These are phyloP conservation scores for Trametes pubescens DNA, from an alignment of 1,284 basidiomycete species.

Conservation along the genomic window DNA sequence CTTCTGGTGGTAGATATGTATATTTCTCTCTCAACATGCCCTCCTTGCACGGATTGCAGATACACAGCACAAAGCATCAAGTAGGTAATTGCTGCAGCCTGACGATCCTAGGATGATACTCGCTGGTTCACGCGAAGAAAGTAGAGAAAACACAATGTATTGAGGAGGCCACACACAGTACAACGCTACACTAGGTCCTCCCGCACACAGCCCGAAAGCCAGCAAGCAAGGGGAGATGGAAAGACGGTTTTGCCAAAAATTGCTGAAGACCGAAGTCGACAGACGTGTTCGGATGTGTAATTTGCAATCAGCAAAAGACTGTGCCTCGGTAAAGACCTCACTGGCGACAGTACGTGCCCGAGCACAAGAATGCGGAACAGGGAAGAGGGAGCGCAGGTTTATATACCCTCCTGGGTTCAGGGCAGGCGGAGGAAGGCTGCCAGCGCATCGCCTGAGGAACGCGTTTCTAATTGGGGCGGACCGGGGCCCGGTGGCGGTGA, in stretches of 20 bases:
- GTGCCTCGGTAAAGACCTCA: slow-evolving; percentile 84
- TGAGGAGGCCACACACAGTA: background rate
- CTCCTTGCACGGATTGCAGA: too few species aligned
- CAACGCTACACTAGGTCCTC: slow-evolving; percentile 1
- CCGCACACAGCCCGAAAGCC: slow-evolving; percentile 15
- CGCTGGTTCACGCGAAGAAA: background rate
- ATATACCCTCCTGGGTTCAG: slow-evolving; percentile 29
- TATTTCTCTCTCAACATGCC: too few species aligned
- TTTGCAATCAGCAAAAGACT: slow-evolving; percentile 96
- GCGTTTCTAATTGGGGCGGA: background rate
- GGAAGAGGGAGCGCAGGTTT: background rate
- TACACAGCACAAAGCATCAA: too few species aligned
- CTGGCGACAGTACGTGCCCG: slow-evolving; percentile 89
- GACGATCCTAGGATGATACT: too few species aligned
- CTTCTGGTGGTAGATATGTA: too few species aligned
- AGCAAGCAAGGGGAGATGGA: background rate
- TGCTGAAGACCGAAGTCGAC: slow-evolving; percentile 47
- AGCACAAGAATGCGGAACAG: slow-evolving; percentile 77
- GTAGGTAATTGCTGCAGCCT: too few species aligned
- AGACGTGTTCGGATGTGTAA: slow-evolving; percentile 57
- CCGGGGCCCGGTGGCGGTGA: slow-evolving; percentile 14
- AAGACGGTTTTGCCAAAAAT: slow-evolving; percentile 43
- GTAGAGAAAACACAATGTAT: slow-evolving; percentile 1
- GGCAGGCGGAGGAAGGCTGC: slow-evolving; percentile 7
- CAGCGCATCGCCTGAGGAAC: background rate